Percentiles rank a stretch among this genome's conserved stretches.
These are phyloP conservation scores for Cunninghamia lanceolata DNA, from an alignment of 75 land plant species.

Conservation along the genomic window DNA sequence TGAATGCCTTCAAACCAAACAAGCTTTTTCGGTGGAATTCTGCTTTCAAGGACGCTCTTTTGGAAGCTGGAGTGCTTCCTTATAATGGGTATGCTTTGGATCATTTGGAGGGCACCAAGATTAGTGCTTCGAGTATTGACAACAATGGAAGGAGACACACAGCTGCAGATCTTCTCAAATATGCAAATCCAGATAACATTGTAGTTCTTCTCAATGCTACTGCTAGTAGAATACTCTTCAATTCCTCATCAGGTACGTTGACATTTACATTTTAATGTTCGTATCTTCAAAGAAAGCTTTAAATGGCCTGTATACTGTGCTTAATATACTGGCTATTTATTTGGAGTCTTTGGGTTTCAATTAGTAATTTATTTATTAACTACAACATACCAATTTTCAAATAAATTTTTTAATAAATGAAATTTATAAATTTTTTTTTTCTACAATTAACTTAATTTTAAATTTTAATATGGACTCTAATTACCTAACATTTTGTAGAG, in stretches of 20 bases:
- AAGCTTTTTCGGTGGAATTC: constrained; percentile 40
- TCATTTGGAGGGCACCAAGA: constrained; percentile 70
- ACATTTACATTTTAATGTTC: no score
- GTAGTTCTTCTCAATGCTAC: neutral
- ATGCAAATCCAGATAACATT: neutral
- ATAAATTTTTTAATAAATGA: no score
- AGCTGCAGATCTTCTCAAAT: constrained; percentile 37
- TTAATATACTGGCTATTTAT: no score
- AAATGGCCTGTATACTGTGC: no score
- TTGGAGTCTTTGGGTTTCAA: no score
- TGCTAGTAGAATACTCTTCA: neutral
- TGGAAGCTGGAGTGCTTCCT: constrained; percentile 27
- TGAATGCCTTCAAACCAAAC: constrained; percentile 55
- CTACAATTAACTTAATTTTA: no score
- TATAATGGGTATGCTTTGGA: constrained; percentile 71
- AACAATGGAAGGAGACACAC: constrained; percentile 31
- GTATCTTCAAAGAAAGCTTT: no score
- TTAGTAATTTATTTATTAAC: no score
- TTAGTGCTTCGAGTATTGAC: constrained; percentile 42
- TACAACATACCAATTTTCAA: no score
- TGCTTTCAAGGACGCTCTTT: constrained; percentile 47
- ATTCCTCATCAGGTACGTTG: neutral
- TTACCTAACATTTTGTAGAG: no score
- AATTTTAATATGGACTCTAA: no score
- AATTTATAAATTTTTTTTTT: no score